phyloP scores from a whole-genome alignment of 495 filamentous ascomycete genomes.

The Trichodelitschia bisporula region DNA sequence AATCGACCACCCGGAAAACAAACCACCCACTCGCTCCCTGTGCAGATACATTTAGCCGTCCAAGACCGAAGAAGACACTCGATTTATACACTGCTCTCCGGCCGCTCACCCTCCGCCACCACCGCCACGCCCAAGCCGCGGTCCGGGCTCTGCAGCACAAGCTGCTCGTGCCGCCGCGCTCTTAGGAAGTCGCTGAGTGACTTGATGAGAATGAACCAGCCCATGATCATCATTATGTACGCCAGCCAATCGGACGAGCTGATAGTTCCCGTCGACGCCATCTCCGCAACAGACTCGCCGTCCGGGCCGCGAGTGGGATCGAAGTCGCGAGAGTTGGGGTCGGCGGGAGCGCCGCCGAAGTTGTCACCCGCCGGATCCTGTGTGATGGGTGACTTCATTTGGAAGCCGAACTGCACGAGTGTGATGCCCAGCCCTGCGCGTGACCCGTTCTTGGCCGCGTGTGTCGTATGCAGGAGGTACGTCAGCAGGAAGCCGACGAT shows the following conservation, averaged over 20 bases:
- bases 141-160: conserved; percentile 85
- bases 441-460: conserved; percentile 93
- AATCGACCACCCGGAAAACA: no score
- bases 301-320: conserved; percentile 22
- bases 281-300: no score
- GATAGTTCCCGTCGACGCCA: conserved; percentile 21
- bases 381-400: conserved; percentile 36
- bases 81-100: conserved; percentile 56
- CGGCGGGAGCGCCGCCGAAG: conserved; percentile 34
- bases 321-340: conserved; percentile 81
- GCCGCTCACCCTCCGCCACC: conserved; percentile 65
- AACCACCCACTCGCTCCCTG: no score
- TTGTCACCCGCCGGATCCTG: conserved; percentile 18
- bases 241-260: conserved; percentile 63
- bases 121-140: conserved; percentile 66
- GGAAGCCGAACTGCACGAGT: conserved; percentile 90
- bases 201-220: conserved; percentile 91
- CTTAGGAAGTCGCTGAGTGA: conserved; percentile 71
- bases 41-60: no score
- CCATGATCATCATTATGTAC: conserved; percentile 90
- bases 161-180: conserved; percentile 69
- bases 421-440: conserved; percentile 85
- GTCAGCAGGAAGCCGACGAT: conserved; percentile 93
- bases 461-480: conserved; percentile 90
- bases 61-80: no score